A percentile compares a stretch with the other conserved stretches of the same genome.
These are phyloP conservation scores for Phoenix roebelenii DNA, from an alignment of 176 grass and related monocot genomes.

Conservation along the genomic window DNA sequence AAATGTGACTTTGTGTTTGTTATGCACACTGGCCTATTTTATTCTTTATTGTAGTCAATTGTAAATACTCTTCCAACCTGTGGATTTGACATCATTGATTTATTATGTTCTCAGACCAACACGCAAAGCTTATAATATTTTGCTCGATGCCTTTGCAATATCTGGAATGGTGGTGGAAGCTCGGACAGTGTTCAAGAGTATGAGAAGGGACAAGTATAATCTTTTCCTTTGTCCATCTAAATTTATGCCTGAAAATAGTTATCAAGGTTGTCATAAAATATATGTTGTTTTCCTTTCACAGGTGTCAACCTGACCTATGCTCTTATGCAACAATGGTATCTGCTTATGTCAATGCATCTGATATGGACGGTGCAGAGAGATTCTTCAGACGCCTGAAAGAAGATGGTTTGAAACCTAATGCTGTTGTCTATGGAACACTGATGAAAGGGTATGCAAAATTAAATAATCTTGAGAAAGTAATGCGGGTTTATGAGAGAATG, in stretches of 20 bases:
- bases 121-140: constrained; percentile 89
- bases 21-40: no score
- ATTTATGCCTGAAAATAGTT: constrained; percentile 13
- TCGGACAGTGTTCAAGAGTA: constrained; percentile 79
- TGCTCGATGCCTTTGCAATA: constrained; percentile 91
- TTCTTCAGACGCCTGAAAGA: constrained; percentile 90
- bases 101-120: constrained; percentile 44
- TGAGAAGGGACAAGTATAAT: constrained; percentile 72
- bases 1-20: no score
- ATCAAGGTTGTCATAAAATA: constrained; percentile 18
- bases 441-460: constrained; percentile 93
- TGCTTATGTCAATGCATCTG: constrained; percentile 86
- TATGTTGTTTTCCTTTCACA: constrained; percentile 14
- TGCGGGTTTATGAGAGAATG: constrained; percentile 90
- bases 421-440: constrained; percentile 80
- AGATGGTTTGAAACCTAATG: constrained; percentile 85
- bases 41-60: no score
- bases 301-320: constrained; percentile 79
- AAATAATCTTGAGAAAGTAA: constrained; percentile 70
- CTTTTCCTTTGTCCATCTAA: not conserved
- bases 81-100: no score
- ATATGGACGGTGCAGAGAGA: constrained; percentile 84
- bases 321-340: constrained; percentile 90
- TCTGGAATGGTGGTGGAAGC: constrained; percentile 89
- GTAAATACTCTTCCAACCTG: no score